A percentile compares a stretch with the other conserved stretches of the same genome.
phyloP scores from a whole-genome alignment of 148 eudicot species.

The Rhododendron simsii region DNA sequence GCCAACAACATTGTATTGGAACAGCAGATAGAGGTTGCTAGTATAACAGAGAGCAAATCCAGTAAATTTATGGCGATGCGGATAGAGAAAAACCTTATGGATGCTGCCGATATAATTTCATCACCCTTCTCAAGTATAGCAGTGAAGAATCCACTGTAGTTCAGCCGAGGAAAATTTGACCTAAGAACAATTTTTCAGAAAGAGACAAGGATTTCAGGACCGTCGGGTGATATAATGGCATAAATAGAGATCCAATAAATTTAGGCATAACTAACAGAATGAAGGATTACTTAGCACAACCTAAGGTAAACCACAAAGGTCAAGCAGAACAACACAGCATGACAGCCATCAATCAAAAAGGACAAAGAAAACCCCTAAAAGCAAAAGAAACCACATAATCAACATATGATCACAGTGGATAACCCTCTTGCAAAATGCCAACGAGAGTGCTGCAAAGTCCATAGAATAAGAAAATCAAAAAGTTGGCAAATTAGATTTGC shows the following conservation, averaged over 20 bases:
- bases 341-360: neutral
- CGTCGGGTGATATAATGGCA: neutral
- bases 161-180: slow-evolving; percentile 73
- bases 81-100: slow-evolving; percentile 53
- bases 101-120: slow-evolving; percentile 68
- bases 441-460: neutral
- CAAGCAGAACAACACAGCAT: neutral
- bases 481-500: neutral
- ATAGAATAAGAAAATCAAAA: neutral
- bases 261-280: neutral
- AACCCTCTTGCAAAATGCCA: neutral
- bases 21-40: neutral
- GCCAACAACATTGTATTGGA: neutral
- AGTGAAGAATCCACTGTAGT: slow-evolving; percentile 64
- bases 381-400: neutral
- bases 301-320: neutral
- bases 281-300: neutral
- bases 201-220: neutral
- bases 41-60: neutral
- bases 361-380: neutral
- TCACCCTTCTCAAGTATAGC: slow-evolving; percentile 82
- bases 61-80: neutral
- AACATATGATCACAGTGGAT: neutral
- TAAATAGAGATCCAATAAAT: neutral
- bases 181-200: slow-evolving; percentile 29